Evolutionary conservation across 495 filamentous ascomycete genomes (phyloP).

Genomic region (Podospora comata): DNA sequence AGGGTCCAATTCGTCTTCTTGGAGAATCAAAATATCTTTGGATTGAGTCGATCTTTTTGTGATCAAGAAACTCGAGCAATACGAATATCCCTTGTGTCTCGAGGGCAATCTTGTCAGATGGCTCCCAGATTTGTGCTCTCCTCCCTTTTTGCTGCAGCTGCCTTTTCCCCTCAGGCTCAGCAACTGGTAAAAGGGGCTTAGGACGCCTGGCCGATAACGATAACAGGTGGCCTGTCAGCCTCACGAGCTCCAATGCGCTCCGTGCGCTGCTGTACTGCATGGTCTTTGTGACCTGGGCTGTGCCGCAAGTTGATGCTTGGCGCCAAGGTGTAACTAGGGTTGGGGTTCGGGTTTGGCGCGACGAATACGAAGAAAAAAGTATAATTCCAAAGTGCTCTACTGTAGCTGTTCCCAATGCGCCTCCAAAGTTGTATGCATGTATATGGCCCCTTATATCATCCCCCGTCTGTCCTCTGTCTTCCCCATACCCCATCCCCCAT

Average conservation of each 20-base stretch:
- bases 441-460: constrained; percentile 10
- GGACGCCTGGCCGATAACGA: not conserved
- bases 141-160: constrained; percentile 8
- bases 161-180: not conserved
- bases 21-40: not conserved
- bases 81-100: not conserved
- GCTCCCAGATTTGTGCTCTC: not conserved
- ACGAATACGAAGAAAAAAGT: not conserved
- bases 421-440: constrained; percentile 7
- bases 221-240: constrained; percentile 4
- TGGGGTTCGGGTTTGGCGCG: not conserved
- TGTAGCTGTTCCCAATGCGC: constrained; percentile 1
- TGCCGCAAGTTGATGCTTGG: not conserved
- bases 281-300: not conserved
- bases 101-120: not conserved
- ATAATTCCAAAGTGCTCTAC: constrained; percentile 3
- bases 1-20: not conserved
- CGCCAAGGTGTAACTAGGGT: not conserved
- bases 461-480: not conserved
- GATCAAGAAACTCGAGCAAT: not conserved
- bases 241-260: not conserved
- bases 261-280: not conserved
- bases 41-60: not conserved
- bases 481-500: not conserved
- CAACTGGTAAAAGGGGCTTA: constrained; percentile 5